Evolutionary conservation across 1,284 basidiomycete genomes (phyloP).

Genomic region (Crepidotus sp.): DNA sequence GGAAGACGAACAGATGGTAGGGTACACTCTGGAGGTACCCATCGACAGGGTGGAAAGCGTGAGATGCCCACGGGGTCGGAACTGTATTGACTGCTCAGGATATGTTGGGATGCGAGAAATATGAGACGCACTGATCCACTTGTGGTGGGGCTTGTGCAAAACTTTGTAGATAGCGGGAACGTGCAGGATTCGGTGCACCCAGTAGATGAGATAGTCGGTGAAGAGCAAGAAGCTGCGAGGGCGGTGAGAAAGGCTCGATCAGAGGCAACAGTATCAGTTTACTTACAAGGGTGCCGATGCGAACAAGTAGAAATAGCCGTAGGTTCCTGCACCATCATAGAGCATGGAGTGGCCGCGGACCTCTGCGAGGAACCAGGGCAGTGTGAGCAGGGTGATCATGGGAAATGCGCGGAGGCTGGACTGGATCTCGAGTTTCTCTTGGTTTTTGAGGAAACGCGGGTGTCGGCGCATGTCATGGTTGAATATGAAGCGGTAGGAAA

Average conservation of each 20-base stretch:
- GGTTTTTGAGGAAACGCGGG: constrained; percentile 87
- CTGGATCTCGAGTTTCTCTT: constrained; percentile 79
- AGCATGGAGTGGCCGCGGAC: constrained; percentile 79
- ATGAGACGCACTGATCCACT: constrained; percentile 78
- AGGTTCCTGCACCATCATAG: constrained; percentile 71
- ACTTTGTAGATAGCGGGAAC: constrained; percentile 83
- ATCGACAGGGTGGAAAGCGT: constrained; percentile 96
- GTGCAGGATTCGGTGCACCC: constrained; percentile 88
- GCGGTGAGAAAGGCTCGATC: not conserved
- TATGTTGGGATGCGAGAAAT: not conserved
- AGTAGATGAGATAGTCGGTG: constrained; percentile 90
- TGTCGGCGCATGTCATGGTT: constrained; percentile 96
- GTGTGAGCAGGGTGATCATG: constrained; percentile 68
- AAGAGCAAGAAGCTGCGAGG: constrained; percentile 32
- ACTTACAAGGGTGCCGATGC: constrained; percentile 58
- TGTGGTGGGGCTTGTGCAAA: constrained; percentile 96
- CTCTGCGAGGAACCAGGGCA: constrained; percentile 93
- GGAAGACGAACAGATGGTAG: constrained; percentile 88
- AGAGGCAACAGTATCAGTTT: not conserved
- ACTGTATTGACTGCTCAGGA: constrained; percentile 39
- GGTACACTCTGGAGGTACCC: constrained; percentile 92
- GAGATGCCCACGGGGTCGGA: constrained; percentile 92
- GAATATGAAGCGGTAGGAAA: constrained; percentile 86
- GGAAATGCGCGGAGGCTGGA: constrained; percentile 75
- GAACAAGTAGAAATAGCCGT: constrained; percentile 59